Evolutionary conservation across 2,329 filamentous ascomycete species (phyloP), one percentile per base, ranked within the genome.

Genomic region (Aspergillus sclerotialis): DNA sequence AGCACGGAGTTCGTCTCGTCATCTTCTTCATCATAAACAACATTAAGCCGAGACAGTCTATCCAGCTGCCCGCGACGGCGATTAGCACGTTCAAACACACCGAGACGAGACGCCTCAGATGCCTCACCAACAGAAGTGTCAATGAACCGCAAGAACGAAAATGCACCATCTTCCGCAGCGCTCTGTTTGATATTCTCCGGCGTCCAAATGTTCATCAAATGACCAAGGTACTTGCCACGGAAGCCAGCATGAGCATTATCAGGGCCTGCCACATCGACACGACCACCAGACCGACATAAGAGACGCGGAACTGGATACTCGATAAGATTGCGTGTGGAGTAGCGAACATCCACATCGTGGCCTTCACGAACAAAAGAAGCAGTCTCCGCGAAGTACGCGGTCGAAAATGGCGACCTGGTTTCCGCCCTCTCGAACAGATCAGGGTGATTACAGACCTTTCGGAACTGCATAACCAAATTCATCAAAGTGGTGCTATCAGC

Each of bases 381-480:
- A 0, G 90, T 95, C 67, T 98, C 92, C 10, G 89, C 92, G 62
- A 90, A 98, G 57, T 82, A 78, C n/a, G 80, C 78, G 49, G 83
- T 80, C 1, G 86, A 83, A 51, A 90, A 82, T 0, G 92, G 87
- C 7, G 89, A 94, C 15, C 77, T 82, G 7, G 87, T 94, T 41
- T 96, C 90, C 7, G 90, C 89, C 29, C 92, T 82, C 63, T 98
- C 89, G 49, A 98, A 98, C 21, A 98, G 66, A 64, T 98, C 92
- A 0, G 92, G 92, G 58, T 98, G 92, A 56, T 98, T 98, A 69
- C 92, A 98, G 37, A 98, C 92, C 67, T 98, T 98, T 51, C 92
- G 80, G 76, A 98, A 98, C 65, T 98, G 92, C 92, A 98, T 98
- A 44, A 98, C 92, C 45, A 98, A 72, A 63, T 98, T 98, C 92